These are phyloP conservation scores for Huntiella bhutanensis DNA, from an alignment of 2,329 filamentous ascomycete species.

Conservation along the genomic window DNA sequence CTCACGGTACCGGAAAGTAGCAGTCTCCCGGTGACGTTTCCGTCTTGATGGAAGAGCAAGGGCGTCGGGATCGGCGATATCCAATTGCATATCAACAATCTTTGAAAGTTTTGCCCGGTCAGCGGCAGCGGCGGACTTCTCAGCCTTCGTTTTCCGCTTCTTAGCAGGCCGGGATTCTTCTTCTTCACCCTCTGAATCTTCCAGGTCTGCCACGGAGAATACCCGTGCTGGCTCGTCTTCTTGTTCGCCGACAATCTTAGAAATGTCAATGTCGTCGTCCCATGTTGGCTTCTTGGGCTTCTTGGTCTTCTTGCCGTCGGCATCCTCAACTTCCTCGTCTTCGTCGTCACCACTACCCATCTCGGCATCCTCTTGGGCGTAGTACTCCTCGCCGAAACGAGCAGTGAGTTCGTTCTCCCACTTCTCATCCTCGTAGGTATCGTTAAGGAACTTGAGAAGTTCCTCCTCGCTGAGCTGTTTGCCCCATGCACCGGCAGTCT, in stretches of 20 bases:
- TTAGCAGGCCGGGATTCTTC: slow-evolving; percentile 25
- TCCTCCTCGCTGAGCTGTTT: slow-evolving; percentile 53
- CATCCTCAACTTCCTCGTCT: slow-evolving; percentile 45
- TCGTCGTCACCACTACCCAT: slow-evolving; percentile 46
- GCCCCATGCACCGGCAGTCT: slow-evolving; percentile 63
- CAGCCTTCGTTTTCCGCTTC: slow-evolving; percentile 39
- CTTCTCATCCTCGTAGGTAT: slow-evolving; percentile 68
- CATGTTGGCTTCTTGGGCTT: slow-evolving; percentile 68
- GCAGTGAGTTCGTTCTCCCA: slow-evolving; percentile 87
- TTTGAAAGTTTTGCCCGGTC: slow-evolving; percentile 72
- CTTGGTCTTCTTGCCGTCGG: slow-evolving; percentile 25
- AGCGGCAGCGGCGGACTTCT: slow-evolving; percentile 55
- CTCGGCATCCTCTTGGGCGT: slow-evolving; percentile 51
- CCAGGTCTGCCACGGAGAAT: slow-evolving; percentile 35
- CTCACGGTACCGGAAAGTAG: slow-evolving; percentile 76
- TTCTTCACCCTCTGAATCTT: slow-evolving; percentile 24
- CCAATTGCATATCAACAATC: slow-evolving; percentile 64
- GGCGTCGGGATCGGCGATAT: slow-evolving; percentile 48
- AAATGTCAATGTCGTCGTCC: slow-evolving; percentile 96
- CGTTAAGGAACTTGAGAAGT: slow-evolving; percentile 69
- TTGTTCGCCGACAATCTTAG: slow-evolving; percentile 75
- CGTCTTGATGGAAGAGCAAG: slow-evolving; percentile 18
- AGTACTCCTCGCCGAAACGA: slow-evolving; percentile 81
- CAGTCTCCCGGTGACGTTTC: slow-evolving; percentile 12
- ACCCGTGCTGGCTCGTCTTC: slow-evolving; percentile 40